Conservation (phyloP, 2,329 filamentous ascomycete genomes). For the Cladophialophora psammophila region DNA sequence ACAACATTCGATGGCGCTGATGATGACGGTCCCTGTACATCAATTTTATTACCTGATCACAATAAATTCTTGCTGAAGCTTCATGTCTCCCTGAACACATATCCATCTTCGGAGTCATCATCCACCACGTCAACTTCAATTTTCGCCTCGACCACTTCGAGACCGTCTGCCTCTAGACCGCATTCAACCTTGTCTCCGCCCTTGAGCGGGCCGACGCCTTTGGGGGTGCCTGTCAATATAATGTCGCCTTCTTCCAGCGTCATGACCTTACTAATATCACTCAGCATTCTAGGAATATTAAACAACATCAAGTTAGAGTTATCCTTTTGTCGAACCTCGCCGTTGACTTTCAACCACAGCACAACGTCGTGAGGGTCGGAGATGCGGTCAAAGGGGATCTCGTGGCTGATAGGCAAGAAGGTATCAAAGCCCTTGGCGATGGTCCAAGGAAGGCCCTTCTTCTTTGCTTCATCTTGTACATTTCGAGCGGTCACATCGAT, state of each 20-base stretch:
- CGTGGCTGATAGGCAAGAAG: conserved; percentile 84
- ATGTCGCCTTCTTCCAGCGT: conserved; percentile 90
- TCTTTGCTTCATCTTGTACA: conserved; percentile 94
- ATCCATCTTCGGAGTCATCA: conserved; percentile 69
- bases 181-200: conserved; percentile 88
- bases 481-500: conserved; percentile 99
- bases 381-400: conserved; percentile 81
- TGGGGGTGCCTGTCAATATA: conserved; percentile 94
- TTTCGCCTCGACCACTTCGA: conserved; percentile 82
- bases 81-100: conserved; percentile 77
- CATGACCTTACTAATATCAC: conserved; percentile 95
- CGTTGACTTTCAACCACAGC: conserved; percentile 85
- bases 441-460: conserved; percentile 93
- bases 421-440: conserved; percentile 99
- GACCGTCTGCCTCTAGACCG: conserved; percentile 78
- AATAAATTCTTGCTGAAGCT: not conserved
- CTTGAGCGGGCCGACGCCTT: conserved; percentile 86
- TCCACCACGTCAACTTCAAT: conserved; percentile 87
- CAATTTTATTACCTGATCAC: not conserved
- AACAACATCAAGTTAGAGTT: conserved; percentile 96
- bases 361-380: conserved; percentile 87
- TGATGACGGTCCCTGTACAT: not conserved
- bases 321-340: conserved; percentile 78
- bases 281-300: conserved; percentile 82
- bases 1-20: not conserved